These are phyloP conservation scores for Bimuria novae-zelandiae DNA, from an alignment of 2,329 filamentous ascomycete species.

Conservation along the genomic window DNA sequence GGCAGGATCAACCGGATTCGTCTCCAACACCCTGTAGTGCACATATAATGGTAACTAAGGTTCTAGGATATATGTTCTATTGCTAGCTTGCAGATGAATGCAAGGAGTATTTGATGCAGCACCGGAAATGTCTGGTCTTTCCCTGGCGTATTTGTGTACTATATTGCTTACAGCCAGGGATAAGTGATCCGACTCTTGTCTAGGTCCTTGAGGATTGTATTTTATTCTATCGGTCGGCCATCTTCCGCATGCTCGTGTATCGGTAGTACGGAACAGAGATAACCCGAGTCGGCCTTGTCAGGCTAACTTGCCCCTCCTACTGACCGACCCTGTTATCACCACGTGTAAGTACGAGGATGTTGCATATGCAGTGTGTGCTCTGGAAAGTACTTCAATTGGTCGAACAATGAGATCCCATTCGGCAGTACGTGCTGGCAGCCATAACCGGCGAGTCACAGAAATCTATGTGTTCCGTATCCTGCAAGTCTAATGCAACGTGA, in stretches of 20 bases:
- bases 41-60: no score
- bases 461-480: background rate
- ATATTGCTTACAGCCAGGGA: no score
- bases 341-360: background rate
- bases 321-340: background rate
- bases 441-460: background rate
- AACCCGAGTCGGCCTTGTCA: conserved; percentile 9
- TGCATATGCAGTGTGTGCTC: conserved; percentile 1
- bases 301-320: conserved; percentile 8
- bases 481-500: background rate
- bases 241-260: background rate
- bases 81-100: no score
- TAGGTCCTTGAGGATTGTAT: no score
- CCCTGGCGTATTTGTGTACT: no score
- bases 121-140: no score
- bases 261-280: background rate
- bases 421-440: background rate
- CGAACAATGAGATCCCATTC: background rate
- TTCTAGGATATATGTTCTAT: no score
- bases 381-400: background rate
- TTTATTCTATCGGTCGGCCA: background rate
- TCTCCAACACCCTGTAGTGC: no score
- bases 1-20: no score
- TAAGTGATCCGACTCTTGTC: no score
- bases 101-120: no score